These are phyloP conservation scores for Tetrapyrgos nigripes DNA, from an alignment of 1,284 basidiomycete species.

Conservation along the genomic window DNA sequence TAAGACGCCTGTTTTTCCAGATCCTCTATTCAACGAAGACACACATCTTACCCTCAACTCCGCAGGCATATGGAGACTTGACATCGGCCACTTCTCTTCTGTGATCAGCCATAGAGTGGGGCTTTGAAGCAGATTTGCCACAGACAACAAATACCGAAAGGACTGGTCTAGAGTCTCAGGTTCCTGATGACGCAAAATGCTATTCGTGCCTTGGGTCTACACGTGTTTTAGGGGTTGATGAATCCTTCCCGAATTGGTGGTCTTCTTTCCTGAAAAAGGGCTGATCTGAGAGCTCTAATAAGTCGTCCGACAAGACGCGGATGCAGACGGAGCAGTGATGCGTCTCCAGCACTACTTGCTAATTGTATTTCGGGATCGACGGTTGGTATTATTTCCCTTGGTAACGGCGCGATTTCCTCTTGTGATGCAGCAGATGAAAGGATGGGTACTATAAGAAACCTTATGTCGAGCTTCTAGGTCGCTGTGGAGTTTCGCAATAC, in stretches of 20 bases:
- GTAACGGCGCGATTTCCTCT: background rate
- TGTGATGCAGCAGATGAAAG: background rate
- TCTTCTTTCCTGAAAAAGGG: background rate
- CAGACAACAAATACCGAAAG: background rate
- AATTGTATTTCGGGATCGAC: background rate
- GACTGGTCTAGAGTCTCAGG: background rate
- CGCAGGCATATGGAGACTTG: no score
- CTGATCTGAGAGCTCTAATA: background rate
- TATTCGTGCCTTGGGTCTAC: background rate
- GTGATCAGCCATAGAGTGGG: background rate
- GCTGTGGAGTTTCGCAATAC: background rate
- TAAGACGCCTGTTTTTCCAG: no score
- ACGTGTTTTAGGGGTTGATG: background rate
- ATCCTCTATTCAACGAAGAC: no score
- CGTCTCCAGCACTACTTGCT: background rate
- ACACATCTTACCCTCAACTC: no score
- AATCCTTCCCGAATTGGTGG: background rate
- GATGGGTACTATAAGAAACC: background rate
- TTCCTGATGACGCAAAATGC: background rate
- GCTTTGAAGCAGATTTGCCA: background rate
- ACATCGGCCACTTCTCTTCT: no score
- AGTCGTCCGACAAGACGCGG: background rate
- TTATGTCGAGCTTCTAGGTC: background rate
- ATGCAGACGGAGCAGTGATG: background rate
- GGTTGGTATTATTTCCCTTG: background rate